Conservation (phyloP, 2,329 filamentous ascomycete genomes). For the Colletotrichum tabaci region DNA sequence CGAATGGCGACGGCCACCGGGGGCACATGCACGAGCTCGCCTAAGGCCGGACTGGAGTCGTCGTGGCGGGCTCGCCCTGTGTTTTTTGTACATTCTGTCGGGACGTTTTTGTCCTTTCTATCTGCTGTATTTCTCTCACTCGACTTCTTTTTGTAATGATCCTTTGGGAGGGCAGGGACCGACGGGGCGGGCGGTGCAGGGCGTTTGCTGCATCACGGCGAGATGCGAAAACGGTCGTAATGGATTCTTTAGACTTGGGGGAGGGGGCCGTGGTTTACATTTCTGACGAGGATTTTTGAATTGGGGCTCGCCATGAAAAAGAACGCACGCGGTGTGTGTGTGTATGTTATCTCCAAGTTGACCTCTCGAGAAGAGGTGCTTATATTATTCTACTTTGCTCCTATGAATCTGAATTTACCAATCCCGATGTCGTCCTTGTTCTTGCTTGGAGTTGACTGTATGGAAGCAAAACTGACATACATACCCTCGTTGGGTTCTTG, state of each 20-base stretch:
- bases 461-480: too few species aligned
- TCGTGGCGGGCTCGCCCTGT: neutral
- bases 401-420: too few species aligned
- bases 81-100: constrained; percentile 1
- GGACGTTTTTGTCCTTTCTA: neutral
- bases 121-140: neutral
- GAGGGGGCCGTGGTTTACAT: neutral
- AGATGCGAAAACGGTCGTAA: neutral
- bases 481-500: too few species aligned
- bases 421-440: too few species aligned
- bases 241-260: neutral
- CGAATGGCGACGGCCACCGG: constrained; percentile 53
- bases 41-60: constrained; percentile 39
- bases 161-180: too few species aligned
- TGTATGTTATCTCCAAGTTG: too few species aligned
- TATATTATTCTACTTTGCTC: too few species aligned
- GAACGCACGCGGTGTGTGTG: neutral
- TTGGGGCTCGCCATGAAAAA: neutral
- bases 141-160: neutral
- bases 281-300: too few species aligned
- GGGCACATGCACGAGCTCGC: constrained; percentile 60
- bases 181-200: neutral
- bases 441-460: too few species aligned
- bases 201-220: neutral
- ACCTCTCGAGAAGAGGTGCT: too few species aligned